These are phyloP conservation scores for Geotrichum siamense DNA, from an alignment of 1,139 yeast species.

Conservation along the genomic window DNA sequence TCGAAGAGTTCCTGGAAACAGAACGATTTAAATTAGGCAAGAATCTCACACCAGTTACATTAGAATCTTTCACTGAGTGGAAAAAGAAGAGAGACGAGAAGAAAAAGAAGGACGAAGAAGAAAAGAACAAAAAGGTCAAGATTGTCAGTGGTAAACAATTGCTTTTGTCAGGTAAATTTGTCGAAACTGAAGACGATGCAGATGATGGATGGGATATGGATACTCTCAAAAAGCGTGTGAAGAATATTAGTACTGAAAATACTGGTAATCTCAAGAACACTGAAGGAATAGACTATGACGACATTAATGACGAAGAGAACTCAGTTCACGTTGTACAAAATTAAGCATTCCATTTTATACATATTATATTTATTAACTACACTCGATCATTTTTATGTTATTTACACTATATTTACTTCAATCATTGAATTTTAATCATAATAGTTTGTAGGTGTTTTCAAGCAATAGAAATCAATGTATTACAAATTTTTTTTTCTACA, in stretches of 20 bases:
- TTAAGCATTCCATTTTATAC: too few relatives aligned
- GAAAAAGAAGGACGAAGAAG: conserved; percentile 49
- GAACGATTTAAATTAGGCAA: conserved; percentile 82
- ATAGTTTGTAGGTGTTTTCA: too few relatives aligned
- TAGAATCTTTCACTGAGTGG: conserved; percentile 80
- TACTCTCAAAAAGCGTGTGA: conserved; percentile 33
- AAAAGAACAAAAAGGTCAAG: conserved; percentile 40
- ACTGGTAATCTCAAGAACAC: conserved; percentile 6
- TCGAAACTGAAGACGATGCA: conserved; percentile 46
- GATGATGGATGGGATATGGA: conserved; percentile 45
- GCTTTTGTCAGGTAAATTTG: conserved; percentile 59
- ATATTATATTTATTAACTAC: too few relatives aligned
- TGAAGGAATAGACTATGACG: conserved; percentile 3
- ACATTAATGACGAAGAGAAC: not conserved
- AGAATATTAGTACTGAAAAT: conserved; percentile 20
- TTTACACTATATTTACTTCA: too few relatives aligned
- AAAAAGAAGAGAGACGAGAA: conserved; percentile 59
- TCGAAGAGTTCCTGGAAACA: conserved; percentile 92
- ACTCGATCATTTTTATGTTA: too few relatives aligned
- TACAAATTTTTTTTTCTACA: too few relatives aligned
- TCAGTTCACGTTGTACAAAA: not conserved
- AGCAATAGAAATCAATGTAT: too few relatives aligned
- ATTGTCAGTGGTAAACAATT: conserved; percentile 74
- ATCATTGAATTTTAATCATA: too few relatives aligned
- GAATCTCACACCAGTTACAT: conserved; percentile 80